Percentiles rank a stretch among this genome's conserved stretches.
phyloP scores from a whole-genome alignment of 257 asterid species.

The Cynanchum wilfordii region DNA sequence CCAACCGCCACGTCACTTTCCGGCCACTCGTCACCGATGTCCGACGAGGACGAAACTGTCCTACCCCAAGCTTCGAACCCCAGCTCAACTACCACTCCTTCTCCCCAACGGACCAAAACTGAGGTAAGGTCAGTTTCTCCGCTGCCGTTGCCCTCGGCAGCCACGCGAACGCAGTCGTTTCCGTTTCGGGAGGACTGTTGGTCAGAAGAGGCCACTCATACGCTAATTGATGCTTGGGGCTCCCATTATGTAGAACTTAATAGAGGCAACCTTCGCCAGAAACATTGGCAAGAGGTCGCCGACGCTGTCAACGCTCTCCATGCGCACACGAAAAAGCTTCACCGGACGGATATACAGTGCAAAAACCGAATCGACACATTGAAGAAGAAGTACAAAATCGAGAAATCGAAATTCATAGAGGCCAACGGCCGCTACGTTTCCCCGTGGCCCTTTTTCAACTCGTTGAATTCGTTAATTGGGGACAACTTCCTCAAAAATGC shows the following conservation, averaged over 20 bases:
- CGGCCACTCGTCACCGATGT: constrained; percentile 21
- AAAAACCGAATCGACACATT: constrained; percentile 91
- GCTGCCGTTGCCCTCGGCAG: background rate
- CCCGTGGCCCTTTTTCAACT: constrained; percentile 69
- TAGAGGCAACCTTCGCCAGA: constrained; percentile 83
- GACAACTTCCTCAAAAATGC: constrained; percentile 31
- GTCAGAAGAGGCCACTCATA: constrained; percentile 83
- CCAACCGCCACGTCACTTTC: constrained; percentile 8
- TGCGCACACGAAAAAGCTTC: constrained; percentile 54
- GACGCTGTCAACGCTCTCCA: constrained; percentile 83
- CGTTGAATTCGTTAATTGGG: constrained; percentile 69
- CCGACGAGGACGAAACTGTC: constrained; percentile 28
- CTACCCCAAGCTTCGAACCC: constrained; percentile 10
- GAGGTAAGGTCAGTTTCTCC: background rate
- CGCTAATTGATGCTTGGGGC: constrained; percentile 88
- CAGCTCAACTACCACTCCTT: background rate
- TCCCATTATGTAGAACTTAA: constrained; percentile 60
- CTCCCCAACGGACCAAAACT: constrained; percentile 4
- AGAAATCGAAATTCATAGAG: constrained; percentile 52
- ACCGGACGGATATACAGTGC: constrained; percentile 86
- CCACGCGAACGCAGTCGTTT: constrained; percentile 31
- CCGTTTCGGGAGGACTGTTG: constrained; percentile 84
- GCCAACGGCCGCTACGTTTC: constrained; percentile 53
- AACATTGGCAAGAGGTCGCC: constrained; percentile 90
- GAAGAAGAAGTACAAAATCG: constrained; percentile 83